These are phyloP conservation scores for Trichoderma sp. DNA, from an alignment of 2,329 filamentous ascomycete genomes.

Conservation along the genomic window DNA sequence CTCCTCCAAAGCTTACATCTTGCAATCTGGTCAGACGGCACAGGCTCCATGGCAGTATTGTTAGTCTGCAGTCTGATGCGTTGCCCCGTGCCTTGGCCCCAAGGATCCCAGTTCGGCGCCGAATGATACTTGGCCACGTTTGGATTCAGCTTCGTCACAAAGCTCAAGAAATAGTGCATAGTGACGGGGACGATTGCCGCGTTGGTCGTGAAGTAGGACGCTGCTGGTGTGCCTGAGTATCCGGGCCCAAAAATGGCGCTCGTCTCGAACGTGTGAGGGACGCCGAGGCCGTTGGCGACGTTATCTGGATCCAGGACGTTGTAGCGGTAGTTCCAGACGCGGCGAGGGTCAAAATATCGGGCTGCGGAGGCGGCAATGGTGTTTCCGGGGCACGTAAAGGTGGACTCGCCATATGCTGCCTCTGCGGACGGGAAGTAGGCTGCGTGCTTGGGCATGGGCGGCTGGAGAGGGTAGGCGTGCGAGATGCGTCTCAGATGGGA, in stretches of 20 bases:
- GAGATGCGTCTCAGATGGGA: constrained; percentile 37
- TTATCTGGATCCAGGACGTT: constrained; percentile 43
- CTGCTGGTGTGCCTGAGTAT: constrained; percentile 19
- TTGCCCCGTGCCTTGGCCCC: constrained; percentile 30
- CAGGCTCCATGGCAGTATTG: constrained; percentile 38
- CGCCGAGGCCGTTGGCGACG: constrained; percentile 40
- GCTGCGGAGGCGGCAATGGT: constrained; percentile 20
- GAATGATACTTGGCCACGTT: constrained; percentile 34
- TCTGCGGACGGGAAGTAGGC: constrained; percentile 44
- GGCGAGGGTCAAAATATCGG: constrained; percentile 17
- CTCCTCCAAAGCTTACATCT: constrained; percentile 41
- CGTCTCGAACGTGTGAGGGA: constrained; percentile 47
- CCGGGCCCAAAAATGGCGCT: constrained; percentile 49
- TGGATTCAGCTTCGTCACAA: constrained; percentile 45
- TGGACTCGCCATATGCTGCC: constrained; percentile 44
- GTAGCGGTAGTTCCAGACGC: constrained; percentile 48
- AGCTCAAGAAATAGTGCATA: constrained; percentile 51
- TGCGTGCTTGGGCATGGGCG: constrained; percentile 36
- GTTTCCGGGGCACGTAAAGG: constrained; percentile 44
- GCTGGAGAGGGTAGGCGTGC: constrained; percentile 38
- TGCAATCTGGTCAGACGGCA: constrained; percentile 31
- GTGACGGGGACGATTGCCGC: constrained; percentile 43
- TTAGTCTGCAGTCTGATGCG: constrained; percentile 39
- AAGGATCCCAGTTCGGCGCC: constrained; percentile 42
- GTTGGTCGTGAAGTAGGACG: constrained; percentile 45